These are phyloP conservation scores for Candida orba DNA, from an alignment of 805 yeast species.

Conservation along the genomic window DNA sequence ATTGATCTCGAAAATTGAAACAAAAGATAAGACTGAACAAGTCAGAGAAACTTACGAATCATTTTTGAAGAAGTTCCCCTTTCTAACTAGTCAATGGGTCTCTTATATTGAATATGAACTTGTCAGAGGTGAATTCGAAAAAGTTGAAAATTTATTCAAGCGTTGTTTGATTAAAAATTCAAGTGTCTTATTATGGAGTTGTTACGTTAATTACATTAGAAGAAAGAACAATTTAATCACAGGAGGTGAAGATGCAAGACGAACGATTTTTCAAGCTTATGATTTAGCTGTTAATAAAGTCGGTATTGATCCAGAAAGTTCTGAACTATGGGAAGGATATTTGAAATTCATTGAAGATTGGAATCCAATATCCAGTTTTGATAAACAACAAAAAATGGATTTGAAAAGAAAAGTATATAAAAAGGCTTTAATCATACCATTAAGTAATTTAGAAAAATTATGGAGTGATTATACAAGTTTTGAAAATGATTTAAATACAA, in stretches of 20 bases:
- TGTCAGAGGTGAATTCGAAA: conserved; percentile 54
- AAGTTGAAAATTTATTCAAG: conserved; percentile 60
- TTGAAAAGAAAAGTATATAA: conserved; percentile 67
- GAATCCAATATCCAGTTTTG: conserved; percentile 78
- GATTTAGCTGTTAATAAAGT: conserved; percentile 74
- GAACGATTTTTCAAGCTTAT: conserved; percentile 70
- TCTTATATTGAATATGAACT: conserved; percentile 60
- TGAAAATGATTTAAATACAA: conserved; percentile 69
- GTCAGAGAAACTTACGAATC: conserved; percentile 52
- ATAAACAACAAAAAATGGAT: conserved; percentile 74
- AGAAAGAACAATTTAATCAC: conserved; percentile 59
- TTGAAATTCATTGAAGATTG: conserved; percentile 69
- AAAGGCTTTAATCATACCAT: conserved; percentile 67
- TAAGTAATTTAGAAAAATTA: conserved; percentile 61
- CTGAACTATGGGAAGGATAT: conserved; percentile 75
- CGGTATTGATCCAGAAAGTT: conserved; percentile 70
- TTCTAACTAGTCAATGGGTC: conserved; percentile 68
- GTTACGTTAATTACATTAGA: conserved; percentile 74
- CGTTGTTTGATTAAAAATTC: conserved; percentile 55
- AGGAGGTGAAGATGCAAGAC: conserved; percentile 76
- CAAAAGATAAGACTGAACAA: conserved; percentile 52
- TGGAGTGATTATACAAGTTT: conserved; percentile 81
- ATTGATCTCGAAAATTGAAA: conserved; percentile 40
- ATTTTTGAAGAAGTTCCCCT: conserved; percentile 59
- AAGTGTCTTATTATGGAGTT: conserved; percentile 64